Evolutionary conservation across 495 filamentous ascomycete species (phyloP), one percentile per base, ranked within the genome.

Genomic region (Aspergillus sclerotioniger): DNA sequence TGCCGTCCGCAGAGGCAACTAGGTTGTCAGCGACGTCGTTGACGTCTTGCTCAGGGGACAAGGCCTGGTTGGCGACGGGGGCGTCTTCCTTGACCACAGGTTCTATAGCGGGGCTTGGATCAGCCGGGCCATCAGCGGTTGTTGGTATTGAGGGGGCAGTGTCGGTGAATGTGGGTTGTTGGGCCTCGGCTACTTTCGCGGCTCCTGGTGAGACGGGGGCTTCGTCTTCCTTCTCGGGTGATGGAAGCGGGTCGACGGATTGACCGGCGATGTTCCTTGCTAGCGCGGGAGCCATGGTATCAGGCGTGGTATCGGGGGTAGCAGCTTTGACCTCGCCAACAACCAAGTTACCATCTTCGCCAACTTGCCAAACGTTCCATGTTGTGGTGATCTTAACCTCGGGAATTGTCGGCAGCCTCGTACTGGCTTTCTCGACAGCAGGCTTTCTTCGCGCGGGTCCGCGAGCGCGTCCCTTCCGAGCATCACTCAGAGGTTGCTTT

Each of bases 401-500:
- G 0, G 75, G 74, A 31, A 76, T 71, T 6, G 71, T 66, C 10
- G 75, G 73, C 12, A 77, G 65, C 55, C 59, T 66, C 5, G 65
- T 43, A 29, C 49, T 60, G 5, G 65, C 43, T 19, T 60, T 64
- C 48, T 76, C 71, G 9, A 60, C 72, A 10, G 80, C 83, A n/a
- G 85, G 86, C 75, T 87, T 88, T 67, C 94, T 80, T 58, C 94
- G 82, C 62, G 88, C 86, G 8, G 94, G 94, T 20, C 94, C 95
- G 61, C 89, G 87, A 16, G 94, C 94, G 56, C 94, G 79, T 13
- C 91, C 85, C 75, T 98, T 98, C 53, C 95, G 81, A 29, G 91
- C 90, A 75, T 98, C 94, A 33, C 75, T 79, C 29, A 98, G 73
- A 12, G 91, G 90, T 16, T 79, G 83, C 71, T 92, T 93, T 66